Evolutionary conservation across 306 rosid species (phyloP), one percentile per base, ranked within the genome.

Genomic region (Ormosia emarginata): DNA sequence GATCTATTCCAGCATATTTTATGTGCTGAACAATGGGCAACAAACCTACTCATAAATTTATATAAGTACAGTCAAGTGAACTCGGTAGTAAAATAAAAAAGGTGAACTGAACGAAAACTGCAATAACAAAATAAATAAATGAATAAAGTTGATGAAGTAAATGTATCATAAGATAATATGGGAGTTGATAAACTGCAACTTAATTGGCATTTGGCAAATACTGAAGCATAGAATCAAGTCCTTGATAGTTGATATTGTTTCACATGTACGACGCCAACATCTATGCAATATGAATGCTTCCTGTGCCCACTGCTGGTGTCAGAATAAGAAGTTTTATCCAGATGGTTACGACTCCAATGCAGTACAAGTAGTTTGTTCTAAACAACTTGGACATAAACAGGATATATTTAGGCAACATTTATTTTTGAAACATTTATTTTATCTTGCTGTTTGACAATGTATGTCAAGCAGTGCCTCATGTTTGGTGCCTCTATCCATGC

Each of bases 1-100:
- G 15, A 74, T 83, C 89, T 79, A 83, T 84, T 82, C 88, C 97
- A 59, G 90, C 93, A 75, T 84, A 85, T 86, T 81, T 89, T 41
- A 91, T 71, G 59, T 82, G 91, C 69, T 85, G 89, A 85, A 95
- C 85, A 74, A 91, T 87, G 58, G 99, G 99, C 80, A 95, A 84
- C 77, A 95, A 81, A 68, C 98, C 99, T 95, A 72, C 52, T 43
- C 49, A n/a, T n/a, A 82, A 74, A 82, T 57, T 67, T 56, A 66
- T 75, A 52, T 71, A 65, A 82, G 86, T 29, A 52, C 33, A 71
- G 50, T 74, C 40, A 33, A 63, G 17, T 41, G 43, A 63, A 15
- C 64, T 4, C 50, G 18, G 56, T 50, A 74, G 32, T 53, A 36
- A 67, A 24, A 0, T 0, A 75, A 74, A 43, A 57, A 74, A 7